Evolutionary conservation across 495 filamentous ascomycete species (phyloP), one percentile per base, ranked within the genome.

Genomic region (Penicillium arizonense): DNA sequence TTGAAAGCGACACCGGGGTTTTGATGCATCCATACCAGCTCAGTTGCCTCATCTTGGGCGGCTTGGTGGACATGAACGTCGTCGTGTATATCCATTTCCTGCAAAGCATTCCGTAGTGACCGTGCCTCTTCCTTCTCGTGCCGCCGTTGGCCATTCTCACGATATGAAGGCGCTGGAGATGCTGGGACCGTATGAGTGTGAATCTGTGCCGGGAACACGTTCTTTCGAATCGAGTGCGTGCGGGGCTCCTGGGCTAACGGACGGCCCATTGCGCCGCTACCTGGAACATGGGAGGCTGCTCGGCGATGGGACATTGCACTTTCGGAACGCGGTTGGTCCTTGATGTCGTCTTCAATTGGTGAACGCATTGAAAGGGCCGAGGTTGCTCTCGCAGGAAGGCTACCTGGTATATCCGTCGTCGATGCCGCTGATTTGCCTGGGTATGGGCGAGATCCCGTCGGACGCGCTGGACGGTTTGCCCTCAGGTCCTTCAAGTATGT

Each of bases 121-220:
- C 82, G 76, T 1, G 88, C 88, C 64, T 96, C 90, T 63, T 93
- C 87, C 62, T 87, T 89, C 68, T 96, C 91, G 76, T 92, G 87
- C 79, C 88, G 90, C 48, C 91, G 78, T 60, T 87, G 84, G 12
- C 84, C 86, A 47, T 81, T 86, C 73, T 96, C 91, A 16, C 85
- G 84, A 70, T 96, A 96, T 3, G 79, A 79, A 18, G 82, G 77
- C 36, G 71, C 82, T 10, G 83, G 80, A 4, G 73, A 69, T 44
- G 56, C 50, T 13, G 72, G 49, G 6, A 64, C 55, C 5, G 59
- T 48, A 13, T 61, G 59, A 14, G 62, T 68, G 33, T 67, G 61
- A 6, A 71, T 60, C 42, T 66, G 64, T 33, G 73, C 64, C 12
- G 79, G 76, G 60, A 62, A 78, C 44, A 63, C 75, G 47, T 65